Percentiles rank a stretch among this genome's conserved stretches.
Conservation (phyloP, 2,329 filamentous ascomycete genomes). For the Diaporthe sp. region DNA sequence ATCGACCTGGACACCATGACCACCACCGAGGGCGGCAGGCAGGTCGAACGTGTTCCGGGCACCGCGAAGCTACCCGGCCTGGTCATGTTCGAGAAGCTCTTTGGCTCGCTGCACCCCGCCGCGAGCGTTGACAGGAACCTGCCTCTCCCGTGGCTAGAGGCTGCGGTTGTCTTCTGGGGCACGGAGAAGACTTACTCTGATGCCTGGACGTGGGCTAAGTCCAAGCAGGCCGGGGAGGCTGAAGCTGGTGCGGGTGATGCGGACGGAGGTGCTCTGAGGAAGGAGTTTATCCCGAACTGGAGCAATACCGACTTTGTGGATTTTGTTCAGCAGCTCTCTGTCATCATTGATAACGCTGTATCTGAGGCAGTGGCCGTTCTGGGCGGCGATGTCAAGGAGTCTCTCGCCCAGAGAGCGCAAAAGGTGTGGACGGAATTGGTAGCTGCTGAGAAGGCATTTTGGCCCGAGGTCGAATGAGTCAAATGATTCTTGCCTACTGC, state of each 20-base stretch:
- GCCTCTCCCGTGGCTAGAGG: slow-evolving; percentile 70
- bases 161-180: slow-evolving; percentile 81
- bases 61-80: slow-evolving; percentile 55
- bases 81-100: slow-evolving; percentile 58
- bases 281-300: slow-evolving; percentile 78
- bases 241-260: slow-evolving; percentile 57
- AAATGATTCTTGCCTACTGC: background rate
- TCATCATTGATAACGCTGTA: slow-evolving; percentile 67
- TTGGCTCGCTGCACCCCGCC: slow-evolving; percentile 64
- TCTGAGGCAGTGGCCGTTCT: slow-evolving; percentile 51
- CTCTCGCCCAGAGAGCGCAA: slow-evolving; percentile 54
- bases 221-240: slow-evolving; percentile 47
- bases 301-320: slow-evolving; percentile 69
- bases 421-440: slow-evolving; percentile 64
- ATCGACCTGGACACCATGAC: slow-evolving; percentile 52
- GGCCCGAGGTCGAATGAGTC: slow-evolving; percentile 57
- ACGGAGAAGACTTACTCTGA: slow-evolving; percentile 76
- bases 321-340: slow-evolving; percentile 69
- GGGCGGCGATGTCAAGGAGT: slow-evolving; percentile 48
- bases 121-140: slow-evolving; percentile 48
- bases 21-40: slow-evolving; percentile 32
- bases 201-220: slow-evolving; percentile 67
- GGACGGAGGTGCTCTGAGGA: slow-evolving; percentile 74
- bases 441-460: slow-evolving; percentile 70
- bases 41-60: slow-evolving; percentile 40